Conservation (phyloP, 2,329 filamentous ascomycete genomes). For the Chaetomiaceae sp. region DNA sequence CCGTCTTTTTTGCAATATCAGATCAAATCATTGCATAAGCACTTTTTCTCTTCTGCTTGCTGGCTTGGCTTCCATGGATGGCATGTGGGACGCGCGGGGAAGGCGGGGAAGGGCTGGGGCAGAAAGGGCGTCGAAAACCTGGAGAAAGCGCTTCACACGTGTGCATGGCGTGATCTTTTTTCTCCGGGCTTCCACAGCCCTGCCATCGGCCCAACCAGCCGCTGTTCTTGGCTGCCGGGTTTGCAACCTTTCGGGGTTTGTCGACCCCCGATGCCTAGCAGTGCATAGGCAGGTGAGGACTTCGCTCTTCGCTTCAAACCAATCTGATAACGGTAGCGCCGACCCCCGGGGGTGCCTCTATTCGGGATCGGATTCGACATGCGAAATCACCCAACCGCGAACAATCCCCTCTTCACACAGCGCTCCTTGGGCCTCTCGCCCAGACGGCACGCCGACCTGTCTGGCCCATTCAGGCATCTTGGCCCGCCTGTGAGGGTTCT, state of each 20-base stretch:
- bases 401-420: neutral
- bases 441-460: no score
- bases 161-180: neutral
- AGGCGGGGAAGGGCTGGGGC: no score
- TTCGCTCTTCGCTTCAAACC: no score
- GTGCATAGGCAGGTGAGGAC: no score
- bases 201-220: neutral
- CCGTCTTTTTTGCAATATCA: no score
- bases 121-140: neutral
- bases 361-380: constrained; percentile 8
- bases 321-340: no score
- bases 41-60: no score
- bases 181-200: constrained; percentile 3
- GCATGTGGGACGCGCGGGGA: no score
- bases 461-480: neutral
- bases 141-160: neutral
- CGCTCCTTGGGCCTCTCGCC: neutral
- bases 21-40: no score
- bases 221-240: neutral
- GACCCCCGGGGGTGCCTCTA: constrained; percentile 10
- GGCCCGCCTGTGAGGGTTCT: neutral
- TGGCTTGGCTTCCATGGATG: no score
- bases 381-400: neutral
- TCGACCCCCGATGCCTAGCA: neutral
- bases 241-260: neutral